A percentile compares a stretch with the other conserved stretches of the same genome.
Evolutionary conservation across 2,329 filamentous ascomycete species (phyloP).

Genomic region (Phaeosphaeria sp.): DNA sequence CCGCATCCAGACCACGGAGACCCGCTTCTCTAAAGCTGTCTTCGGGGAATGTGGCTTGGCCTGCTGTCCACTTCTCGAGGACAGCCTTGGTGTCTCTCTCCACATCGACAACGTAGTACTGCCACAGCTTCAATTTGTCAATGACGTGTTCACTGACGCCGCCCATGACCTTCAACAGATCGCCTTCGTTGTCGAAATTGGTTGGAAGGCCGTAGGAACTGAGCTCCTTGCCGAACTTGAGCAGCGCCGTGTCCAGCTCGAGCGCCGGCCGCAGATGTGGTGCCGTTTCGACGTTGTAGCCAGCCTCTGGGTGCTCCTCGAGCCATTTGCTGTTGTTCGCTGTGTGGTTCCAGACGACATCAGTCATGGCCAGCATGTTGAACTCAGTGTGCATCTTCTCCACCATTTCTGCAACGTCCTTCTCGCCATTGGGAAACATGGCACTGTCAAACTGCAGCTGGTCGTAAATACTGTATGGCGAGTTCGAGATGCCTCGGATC

Average conservation of each 20-base stretch:
- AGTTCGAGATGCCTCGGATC: conserved; percentile 87
- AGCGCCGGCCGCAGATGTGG: conserved; percentile 73
- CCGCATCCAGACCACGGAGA: conserved; percentile 59
- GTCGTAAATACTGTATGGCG: conserved; percentile 95
- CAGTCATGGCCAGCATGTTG: conserved; percentile 85
- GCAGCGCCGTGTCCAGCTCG: conserved; percentile 78
- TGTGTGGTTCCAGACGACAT: conserved; percentile 98
- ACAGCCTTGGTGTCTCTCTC: conserved; percentile 73
- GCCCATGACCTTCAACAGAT: conserved; percentile 82
- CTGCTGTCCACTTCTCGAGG: conserved; percentile 73
- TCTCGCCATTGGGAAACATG: conserved; percentile 84
- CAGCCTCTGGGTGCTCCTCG: conserved; percentile 90
- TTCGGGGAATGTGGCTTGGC: conserved; percentile 63
- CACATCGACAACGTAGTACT: conserved; percentile 88
- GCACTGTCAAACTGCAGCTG: conserved; percentile 85
- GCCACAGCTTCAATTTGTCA: conserved; percentile 81
- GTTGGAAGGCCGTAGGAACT: conserved; percentile 75
- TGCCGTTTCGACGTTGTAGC: conserved; percentile 91
- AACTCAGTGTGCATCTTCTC: conserved; percentile 83
- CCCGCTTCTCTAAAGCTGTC: conserved; percentile 58
- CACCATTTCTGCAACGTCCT: conserved; percentile 79
- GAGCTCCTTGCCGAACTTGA: conserved; percentile 69
- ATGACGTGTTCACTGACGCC: conserved; percentile 83
- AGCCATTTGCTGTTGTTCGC: conserved; percentile 96
- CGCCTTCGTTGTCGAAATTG: conserved; percentile 71